Evolutionary conservation across 78 protist species (phyloP), one percentile per base, ranked within the genome.

Genomic region (Neovahlkampfia damariscottae): DNA sequence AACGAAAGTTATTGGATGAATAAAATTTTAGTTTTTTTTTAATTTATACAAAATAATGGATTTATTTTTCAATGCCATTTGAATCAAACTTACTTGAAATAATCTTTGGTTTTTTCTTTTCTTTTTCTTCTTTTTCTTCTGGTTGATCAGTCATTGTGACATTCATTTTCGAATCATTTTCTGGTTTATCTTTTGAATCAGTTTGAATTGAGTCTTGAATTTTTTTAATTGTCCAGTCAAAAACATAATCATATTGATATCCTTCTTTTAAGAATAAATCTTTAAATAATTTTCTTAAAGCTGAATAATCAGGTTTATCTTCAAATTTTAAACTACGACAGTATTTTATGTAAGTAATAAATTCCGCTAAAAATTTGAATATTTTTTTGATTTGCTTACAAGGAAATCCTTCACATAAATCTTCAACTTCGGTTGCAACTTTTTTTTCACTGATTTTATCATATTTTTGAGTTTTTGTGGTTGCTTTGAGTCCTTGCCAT

Each of bases 401-500:
- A 7, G 91, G 87, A 19, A 84, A 40, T 19, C 86, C 84, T 40
- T 78, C 78, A 80, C 89, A 81, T 41, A 88, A 78, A 5, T 58
- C 78, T 3, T 88, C 91, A 34, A 88, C 77, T 34, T 84, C 81
- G 40, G 91, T 88, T 29, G 67, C 1, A 40, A 81, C 72, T 67
- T 88, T 88, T 34, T 77, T 81, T 66, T 88, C 85, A n/a, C 81
- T 72, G 66, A 81, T 81, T 8, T 66, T 38, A 32, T 72, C 77
- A 50, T 83, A 83, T 72, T 79, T 83, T 50, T 83, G 82, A 70
- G 72, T 85, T 77, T 83, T 83, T 38, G 80, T 79, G 58, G 68
- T 80, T 2, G 93, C 92, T 58, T 82, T 84, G 59, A 90, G 80
- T 10, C 94, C 94, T 70, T 90, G 94, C 94, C 94, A 90, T 36